Evolutionary conservation across 1,284 basidiomycete species (phyloP).

Genomic region (Malassezia yamatoensis): DNA sequence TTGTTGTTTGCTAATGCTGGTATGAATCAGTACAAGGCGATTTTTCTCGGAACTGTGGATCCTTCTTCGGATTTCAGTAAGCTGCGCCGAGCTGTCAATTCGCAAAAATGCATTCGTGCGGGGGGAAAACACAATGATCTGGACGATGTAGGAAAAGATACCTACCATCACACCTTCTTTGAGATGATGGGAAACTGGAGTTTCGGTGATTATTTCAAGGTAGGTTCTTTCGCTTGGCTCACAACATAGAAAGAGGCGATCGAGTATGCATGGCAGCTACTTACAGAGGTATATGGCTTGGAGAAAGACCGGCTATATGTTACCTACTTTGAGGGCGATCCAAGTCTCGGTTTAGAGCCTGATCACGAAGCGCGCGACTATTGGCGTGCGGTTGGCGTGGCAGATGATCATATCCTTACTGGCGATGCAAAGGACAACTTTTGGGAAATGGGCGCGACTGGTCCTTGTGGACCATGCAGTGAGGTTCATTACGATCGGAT

Average conservation of each 20-base stretch:
- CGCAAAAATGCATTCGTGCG: conserved; percentile 93
- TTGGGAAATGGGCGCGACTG: conserved; percentile 99
- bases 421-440: conserved; percentile 97
- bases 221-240: neutral
- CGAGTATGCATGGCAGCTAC: conserved; percentile 80
- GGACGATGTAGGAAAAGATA: conserved; percentile 96
- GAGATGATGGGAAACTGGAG: conserved; percentile 99
- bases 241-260: conserved; percentile 67
- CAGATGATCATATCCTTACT: conserved; percentile 80
- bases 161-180: conserved; percentile 90
- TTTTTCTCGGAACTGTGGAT: conserved; percentile 92
- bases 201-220: conserved; percentile 96
- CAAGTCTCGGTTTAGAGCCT: conserved; percentile 70
- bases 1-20: conserved; percentile 89
- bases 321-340: conserved; percentile 93
- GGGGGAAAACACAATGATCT: conserved; percentile 98
- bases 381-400: conserved; percentile 77
- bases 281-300: conserved; percentile 78
- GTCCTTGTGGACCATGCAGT: conserved; percentile 93
- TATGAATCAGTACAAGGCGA: conserved; percentile 65
- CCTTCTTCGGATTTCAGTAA: conserved; percentile 77
- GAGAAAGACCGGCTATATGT: conserved; percentile 87
- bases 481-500: conserved; percentile 96
- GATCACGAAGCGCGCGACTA: conserved; percentile 72
- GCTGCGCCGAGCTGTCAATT: conserved; percentile 85